A percentile compares a stretch with the other conserved stretches of the same genome.
phyloP scores from a whole-genome alignment of 148 eudicot genomes.

The Tetragonia tetragonoides region DNA sequence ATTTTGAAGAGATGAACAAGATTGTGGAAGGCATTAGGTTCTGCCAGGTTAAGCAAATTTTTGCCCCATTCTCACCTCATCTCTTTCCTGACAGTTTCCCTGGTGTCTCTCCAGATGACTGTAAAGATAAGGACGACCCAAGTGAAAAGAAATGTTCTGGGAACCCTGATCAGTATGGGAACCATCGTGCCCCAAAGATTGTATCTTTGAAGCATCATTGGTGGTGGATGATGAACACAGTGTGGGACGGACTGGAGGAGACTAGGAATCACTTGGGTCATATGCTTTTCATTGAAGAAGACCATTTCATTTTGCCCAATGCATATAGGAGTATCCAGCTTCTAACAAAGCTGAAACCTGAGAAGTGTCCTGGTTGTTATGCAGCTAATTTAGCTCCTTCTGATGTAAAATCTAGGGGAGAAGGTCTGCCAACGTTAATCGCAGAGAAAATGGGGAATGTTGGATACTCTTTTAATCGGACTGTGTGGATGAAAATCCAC shows the following conservation, averaged over 20 bases:
- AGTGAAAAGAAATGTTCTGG: slow-evolving; percentile 53
- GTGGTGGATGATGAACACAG: slow-evolving; percentile 99
- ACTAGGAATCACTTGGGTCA: slow-evolving; percentile 59
- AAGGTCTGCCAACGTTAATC: slow-evolving; percentile 52
- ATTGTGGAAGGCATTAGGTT: slow-evolving; percentile 76
- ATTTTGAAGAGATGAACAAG: slow-evolving; percentile 79
- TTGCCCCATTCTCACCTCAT: slow-evolving; percentile 88
- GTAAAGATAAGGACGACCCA: slow-evolving; percentile 60
- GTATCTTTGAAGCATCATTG: slow-evolving; percentile 97
- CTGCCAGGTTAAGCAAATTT: slow-evolving; percentile 91
- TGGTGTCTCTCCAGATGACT: slow-evolving; percentile 67
- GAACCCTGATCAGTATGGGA: slow-evolving; percentile 89
- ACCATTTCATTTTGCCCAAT: slow-evolving; percentile 84
- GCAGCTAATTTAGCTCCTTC: slow-evolving; percentile 84
- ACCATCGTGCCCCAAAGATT: slow-evolving; percentile 76
- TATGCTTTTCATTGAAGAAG: slow-evolving; percentile 91
- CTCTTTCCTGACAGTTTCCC: slow-evolving; percentile 68
- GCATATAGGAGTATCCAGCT: slow-evolving; percentile 75
- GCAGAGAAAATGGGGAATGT: slow-evolving; percentile 95
- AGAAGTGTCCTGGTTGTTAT: slow-evolving; percentile 72
- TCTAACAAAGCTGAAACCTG: slow-evolving; percentile 56
- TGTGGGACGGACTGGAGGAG: slow-evolving; percentile 88
- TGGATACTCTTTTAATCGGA: slow-evolving; percentile 82
- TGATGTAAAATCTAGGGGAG: slow-evolving; percentile 78
- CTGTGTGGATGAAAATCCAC: slow-evolving; percentile 80